These are phyloP conservation scores for Talaromyces proteolyticus DNA, from an alignment of 495 filamentous ascomycete genomes.

Conservation along the genomic window DNA sequence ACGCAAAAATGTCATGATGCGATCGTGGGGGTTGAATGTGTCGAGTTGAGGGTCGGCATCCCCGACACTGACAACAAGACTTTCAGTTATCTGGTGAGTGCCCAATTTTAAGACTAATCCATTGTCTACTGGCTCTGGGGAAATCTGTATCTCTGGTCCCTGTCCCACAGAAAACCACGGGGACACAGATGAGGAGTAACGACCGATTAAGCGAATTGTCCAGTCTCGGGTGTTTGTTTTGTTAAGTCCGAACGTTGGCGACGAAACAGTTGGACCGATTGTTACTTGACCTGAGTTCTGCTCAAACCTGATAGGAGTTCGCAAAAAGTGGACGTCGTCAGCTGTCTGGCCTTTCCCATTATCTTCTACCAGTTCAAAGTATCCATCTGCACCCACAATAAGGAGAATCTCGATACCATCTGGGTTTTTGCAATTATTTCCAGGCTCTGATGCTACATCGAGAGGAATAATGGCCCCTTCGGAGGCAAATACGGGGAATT, in stretches of 20 bases:
- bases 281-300: conserved; percentile 10
- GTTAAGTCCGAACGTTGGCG: background rate
- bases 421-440: conserved; percentile 37
- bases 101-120: conserved; percentile 3
- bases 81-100: conserved; percentile 16
- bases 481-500: conserved; percentile 43
- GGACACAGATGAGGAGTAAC: conserved; percentile 18
- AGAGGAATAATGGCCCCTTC: conserved; percentile 52
- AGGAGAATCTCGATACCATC: conserved; percentile 36
- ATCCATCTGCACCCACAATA: conserved; percentile 45
- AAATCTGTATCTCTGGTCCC: background rate
- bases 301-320: conserved; percentile 10
- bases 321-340: conserved; percentile 4
- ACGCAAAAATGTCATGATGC: conserved; percentile 26
- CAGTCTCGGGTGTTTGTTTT: conserved; percentile 5
- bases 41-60: conserved; percentile 22
- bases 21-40: conserved; percentile 16
- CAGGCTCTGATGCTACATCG: conserved; percentile 24
- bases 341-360: conserved; percentile 12
- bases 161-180: conserved; percentile 8
- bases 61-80: conserved; percentile 23
- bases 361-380: conserved; percentile 36
- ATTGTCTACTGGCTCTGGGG: background rate
- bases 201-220: conserved; percentile 10
- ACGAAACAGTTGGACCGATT: conserved; percentile 10